Base-by-base conservation (phyloP, 352 stramenopile species). In the Globisporangium spiculum region DNA sequence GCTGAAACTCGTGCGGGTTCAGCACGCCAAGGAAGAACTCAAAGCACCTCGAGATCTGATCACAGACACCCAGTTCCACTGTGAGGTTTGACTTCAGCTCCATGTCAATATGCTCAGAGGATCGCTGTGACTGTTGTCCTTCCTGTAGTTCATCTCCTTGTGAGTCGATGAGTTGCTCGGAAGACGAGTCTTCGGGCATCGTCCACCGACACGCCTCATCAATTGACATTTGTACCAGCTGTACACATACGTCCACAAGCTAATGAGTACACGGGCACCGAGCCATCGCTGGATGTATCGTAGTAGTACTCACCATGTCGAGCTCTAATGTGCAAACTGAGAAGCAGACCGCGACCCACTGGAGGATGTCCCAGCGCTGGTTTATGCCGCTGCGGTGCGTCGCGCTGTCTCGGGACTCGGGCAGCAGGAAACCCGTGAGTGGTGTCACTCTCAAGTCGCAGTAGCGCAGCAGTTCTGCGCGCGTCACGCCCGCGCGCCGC, bases 331-430 rank as follows among this genome's bases (percentile, higher is more conserved):
- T 90, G n/a, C 83, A 92, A 18, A 90, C 27, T 4, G 83, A 89
- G 61, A 90, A 92, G 50, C 72, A 83, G 22, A 74, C 36, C 1
- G 75, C 75, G 38, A 92, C 61, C 9, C 88, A 65, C 53, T 92
- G 83, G 22, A 80, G 58, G 27, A 92, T 74, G 60, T 92, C 81
- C 81, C 81, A 92, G 36, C 83, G 79, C 69, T 77, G 68, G 0
- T 46, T 68, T 24, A 64, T 57, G 4, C 71, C 72, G 10, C 71
- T 68, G 61, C 83, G 77, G 57, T 91, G 80, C 0, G 77, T 72
- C 36, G 71, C 76, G 22, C 65, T 69, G 12, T 44, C 27, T 4
- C 44, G 4, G 1, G 73, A 62, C 12, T 70, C 71, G 3, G 78
- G 81, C 16, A 92, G 41, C 46, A 92, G 68, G 18, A 79, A 75